Base-by-base conservation (phyloP, 2,329 filamentous ascomycete species). In the Catunica adiposa region DNA sequence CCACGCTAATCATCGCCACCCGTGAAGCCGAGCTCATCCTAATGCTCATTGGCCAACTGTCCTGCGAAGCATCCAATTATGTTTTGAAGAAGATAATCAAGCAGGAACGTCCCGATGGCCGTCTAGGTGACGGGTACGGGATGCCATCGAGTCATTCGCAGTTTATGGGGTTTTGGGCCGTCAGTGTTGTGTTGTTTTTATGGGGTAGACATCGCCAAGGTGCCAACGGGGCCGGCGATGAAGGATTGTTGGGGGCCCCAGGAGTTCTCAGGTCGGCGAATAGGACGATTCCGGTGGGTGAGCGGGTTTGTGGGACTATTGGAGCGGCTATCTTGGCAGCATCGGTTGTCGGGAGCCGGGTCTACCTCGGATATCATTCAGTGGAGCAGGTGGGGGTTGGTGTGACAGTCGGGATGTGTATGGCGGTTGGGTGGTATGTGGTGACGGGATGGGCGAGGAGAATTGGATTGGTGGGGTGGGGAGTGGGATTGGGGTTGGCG, bases 101-200 rank as follows among this genome's bases (percentile, higher is more conserved):
- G 66, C 88, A 97, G 68, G 87, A 95, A 68, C 79, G 92, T 52
- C 92, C 92, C 26, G 78, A 75, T 60, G 84, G 84, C 79, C 83
- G 73, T 75, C 82, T 89, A 64, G 89, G 88, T 56, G 94, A 94
- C 68, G 92, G 92, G 61, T 98, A 98, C 66, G 94, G 92, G 63
- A 98, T 98, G 94, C 92, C 92, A 54, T 77, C 73, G 47, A 96
- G 89, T 38, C 92, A 98, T 70, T 86, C 92, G 7, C 92, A 98
- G 71, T 98, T 96, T 67, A 85, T 90, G 59, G 78, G 84, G 56
- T 98, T 88, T 73, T 97, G 95, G 77, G 84, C 87, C 57, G 71
- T 94, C 57, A 92, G 86, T 60, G 71, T 97, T 58, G 75, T 80
- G 23, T 73, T 98, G 20, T 97, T 97, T 71, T 76, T 98, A 47